Conservation (phyloP, 768 basidiomycete species). For the Suillus ampliporus region DNA sequence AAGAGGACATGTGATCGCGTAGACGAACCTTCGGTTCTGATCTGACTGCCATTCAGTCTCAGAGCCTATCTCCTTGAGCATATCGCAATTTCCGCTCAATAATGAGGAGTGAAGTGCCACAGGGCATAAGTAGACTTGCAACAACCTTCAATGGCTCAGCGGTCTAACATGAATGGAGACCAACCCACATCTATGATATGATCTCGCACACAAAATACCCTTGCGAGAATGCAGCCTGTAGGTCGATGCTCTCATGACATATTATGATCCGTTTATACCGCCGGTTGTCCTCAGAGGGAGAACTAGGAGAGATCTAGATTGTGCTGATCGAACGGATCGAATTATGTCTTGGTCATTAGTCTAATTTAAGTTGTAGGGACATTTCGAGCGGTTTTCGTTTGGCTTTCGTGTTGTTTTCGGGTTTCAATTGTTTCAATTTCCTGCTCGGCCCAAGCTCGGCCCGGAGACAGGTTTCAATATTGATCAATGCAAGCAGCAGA, state of each 20-base stretch:
- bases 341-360: conserved; percentile 4
- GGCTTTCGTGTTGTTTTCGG: background rate
- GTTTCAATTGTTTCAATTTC: background rate
- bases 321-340: background rate
- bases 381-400: background rate
- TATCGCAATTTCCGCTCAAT: background rate
- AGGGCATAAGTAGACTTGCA: background rate
- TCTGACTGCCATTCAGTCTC: too few species aligned
- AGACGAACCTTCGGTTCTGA: too few species aligned
- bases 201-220: too few species aligned
- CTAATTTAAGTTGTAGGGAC: background rate
- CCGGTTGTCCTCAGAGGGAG: background rate
- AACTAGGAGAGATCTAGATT: background rate
- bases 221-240: too few species aligned
- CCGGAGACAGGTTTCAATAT: background rate
- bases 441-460: background rate
- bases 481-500: background rate
- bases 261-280: background rate
- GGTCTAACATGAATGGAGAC: background rate
- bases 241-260: too few species aligned
- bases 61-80: too few species aligned
- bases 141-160: background rate
- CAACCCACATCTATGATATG: background rate
- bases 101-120: background rate
- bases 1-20: background rate